These are phyloP conservation scores for Phytopythium mirpurense DNA, from an alignment of 352 stramenopile genomes.

Conservation along the genomic window DNA sequence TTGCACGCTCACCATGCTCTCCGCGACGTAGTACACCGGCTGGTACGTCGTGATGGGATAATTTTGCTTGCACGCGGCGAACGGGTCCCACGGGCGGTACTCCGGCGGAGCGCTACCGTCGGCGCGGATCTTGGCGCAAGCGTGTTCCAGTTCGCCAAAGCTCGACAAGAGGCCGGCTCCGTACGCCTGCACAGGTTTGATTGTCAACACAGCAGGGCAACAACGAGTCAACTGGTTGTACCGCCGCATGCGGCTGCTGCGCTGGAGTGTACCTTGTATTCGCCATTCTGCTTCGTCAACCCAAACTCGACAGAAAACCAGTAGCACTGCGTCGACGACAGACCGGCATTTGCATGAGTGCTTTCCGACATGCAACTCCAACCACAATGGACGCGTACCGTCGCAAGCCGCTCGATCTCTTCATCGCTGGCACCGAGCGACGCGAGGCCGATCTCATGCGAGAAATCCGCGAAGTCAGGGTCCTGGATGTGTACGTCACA, in stretches of 20 bases:
- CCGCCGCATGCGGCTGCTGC: neutral
- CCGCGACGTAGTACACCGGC: constrained; percentile 96
- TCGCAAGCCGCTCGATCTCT: constrained; percentile 92
- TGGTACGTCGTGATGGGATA: constrained; percentile 98
- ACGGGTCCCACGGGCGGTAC: constrained; percentile 93
- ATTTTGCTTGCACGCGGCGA: constrained; percentile 88
- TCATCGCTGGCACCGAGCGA: constrained; percentile 94
- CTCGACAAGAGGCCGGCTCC: constrained; percentile 94
- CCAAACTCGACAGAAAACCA: constrained; percentile 99
- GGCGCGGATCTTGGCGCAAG: constrained; percentile 70
- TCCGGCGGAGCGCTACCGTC: constrained; percentile 69
- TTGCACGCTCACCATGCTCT: constrained; percentile 69
- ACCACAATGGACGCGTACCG: constrained; percentile 22
- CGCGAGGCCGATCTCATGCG: constrained; percentile 95
- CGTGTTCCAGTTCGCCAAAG: constrained; percentile 97
- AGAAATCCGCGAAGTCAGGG: constrained; percentile 97
- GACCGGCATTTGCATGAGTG: neutral
- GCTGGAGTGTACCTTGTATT: constrained; percentile 92
- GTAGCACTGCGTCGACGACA: constrained; percentile 77
- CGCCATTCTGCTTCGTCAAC: constrained; percentile 89
- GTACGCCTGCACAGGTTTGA: constrained; percentile 72
- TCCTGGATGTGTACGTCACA: constrained; percentile 37
- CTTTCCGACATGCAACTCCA: neutral
- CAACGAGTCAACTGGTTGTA: neutral
- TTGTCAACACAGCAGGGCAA: neutral